These are phyloP conservation scores for Tilletia setariae DNA, from an alignment of 1,284 basidiomycete genomes.

Conservation along the genomic window DNA sequence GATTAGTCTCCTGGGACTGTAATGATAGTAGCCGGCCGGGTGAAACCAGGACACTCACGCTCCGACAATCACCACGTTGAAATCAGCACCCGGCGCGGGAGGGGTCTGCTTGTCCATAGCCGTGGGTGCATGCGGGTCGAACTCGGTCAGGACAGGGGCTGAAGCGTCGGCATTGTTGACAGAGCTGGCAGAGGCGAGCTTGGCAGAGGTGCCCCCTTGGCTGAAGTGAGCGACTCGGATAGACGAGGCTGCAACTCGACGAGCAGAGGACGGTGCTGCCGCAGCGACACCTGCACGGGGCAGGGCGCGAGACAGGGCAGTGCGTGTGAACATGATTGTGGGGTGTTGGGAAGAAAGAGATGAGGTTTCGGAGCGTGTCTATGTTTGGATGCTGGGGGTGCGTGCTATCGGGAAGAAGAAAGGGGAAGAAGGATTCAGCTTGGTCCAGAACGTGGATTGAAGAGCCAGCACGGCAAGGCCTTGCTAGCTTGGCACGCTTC, in stretches of 20 bases:
- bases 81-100: slow-evolving; percentile 50
- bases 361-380: not conserved
- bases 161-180: not conserved
- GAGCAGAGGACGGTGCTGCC: not conserved
- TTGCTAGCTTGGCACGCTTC: too few species aligned
- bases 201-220: not conserved
- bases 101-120: slow-evolving; percentile 53
- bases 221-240: not conserved
- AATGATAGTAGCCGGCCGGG: too few species aligned
- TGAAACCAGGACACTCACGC: slow-evolving; percentile 31
- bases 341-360: not conserved
- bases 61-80: slow-evolving; percentile 53
- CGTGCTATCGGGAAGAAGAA: not conserved
- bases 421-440: not conserved
- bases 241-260: not conserved
- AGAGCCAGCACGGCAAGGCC: too few species aligned
- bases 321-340: slow-evolving; percentile 4
- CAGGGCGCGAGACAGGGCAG: slow-evolving; percentile 8
- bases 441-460: too few species aligned
- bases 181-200: not conserved
- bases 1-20: too few species aligned
- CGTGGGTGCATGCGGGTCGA: slow-evolving; percentile 45
- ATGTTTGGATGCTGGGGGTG: not conserved
- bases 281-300: not conserved
- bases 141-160: slow-evolving; percentile 26